Evolutionary conservation across 2,329 filamentous ascomycete genomes (phyloP).

Genomic region (Pseudogymnoascus sp.): DNA sequence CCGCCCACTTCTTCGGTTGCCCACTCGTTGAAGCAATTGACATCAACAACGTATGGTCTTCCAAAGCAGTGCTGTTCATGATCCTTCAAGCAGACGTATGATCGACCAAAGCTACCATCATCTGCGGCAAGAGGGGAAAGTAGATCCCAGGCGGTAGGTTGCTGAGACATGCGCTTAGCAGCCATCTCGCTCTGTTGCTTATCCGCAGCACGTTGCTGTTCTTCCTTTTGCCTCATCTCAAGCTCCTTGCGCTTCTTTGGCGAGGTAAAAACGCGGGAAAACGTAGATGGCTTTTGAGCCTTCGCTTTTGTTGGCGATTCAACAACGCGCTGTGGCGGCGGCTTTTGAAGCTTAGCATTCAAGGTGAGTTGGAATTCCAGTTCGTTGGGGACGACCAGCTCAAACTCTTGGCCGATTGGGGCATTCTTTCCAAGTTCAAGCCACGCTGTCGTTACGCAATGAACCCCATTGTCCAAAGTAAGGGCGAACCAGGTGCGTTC

Average conservation of each 20-base stretch:
- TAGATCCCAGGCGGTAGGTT: slow-evolving; percentile 74
- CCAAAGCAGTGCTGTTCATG: slow-evolving; percentile 85
- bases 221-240: slow-evolving; percentile 73
- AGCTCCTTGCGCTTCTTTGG: slow-evolving; percentile 96
- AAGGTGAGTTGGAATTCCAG: slow-evolving; percentile 98
- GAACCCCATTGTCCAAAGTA: slow-evolving; percentile 94
- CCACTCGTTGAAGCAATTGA: slow-evolving; percentile 98
- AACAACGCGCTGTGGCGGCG: slow-evolving; percentile 47
- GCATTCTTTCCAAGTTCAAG: slow-evolving; percentile 85
- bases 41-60: slow-evolving; percentile 75
- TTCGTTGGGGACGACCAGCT: slow-evolving; percentile 92
- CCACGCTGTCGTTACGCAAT: slow-evolving; percentile 96
- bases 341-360: slow-evolving; percentile 87
- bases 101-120: slow-evolving; percentile 88
- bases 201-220: slow-evolving; percentile 61
- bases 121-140: slow-evolving; percentile 78
- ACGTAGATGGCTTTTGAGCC: slow-evolving; percentile 64
- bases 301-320: slow-evolving; percentile 53
- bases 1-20: slow-evolving; percentile 74
- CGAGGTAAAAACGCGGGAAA: slow-evolving; percentile 86
- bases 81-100: slow-evolving; percentile 89
- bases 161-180: slow-evolving; percentile 51
- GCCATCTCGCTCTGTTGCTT: slow-evolving; percentile 56
- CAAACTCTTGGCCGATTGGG: slow-evolving; percentile 95
- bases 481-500: slow-evolving; percentile 92